These are phyloP conservation scores for Pythium dissimile DNA, from an alignment of 352 stramenopile species.

Conservation along the genomic window DNA sequence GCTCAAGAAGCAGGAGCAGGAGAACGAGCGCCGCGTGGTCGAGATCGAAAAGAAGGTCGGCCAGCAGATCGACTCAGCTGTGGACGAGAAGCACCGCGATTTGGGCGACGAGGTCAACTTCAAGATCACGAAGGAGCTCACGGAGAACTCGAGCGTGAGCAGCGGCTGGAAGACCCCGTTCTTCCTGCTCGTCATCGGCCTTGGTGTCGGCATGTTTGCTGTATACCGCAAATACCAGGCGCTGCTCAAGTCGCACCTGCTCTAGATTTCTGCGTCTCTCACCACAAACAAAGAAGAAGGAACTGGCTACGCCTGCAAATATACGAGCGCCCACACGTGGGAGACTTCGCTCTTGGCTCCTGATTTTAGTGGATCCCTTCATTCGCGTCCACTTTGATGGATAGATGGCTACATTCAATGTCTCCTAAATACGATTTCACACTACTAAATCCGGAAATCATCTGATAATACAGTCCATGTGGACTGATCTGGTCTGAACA, in stretches of 20 bases:
- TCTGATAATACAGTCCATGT: conserved; percentile 22
- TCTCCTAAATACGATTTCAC: no score
- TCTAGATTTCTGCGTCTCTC: conserved; percentile 62
- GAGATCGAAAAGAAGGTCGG: conserved; percentile 66
- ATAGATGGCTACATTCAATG: no score
- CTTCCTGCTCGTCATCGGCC: conserved; percentile 54
- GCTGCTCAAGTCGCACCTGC: conserved; percentile 85
- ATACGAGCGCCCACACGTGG: no score
- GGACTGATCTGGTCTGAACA: conserved; percentile 9
- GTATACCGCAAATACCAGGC: conserved; percentile 85
- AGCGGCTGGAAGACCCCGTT: conserved; percentile 81
- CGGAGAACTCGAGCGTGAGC: conserved; percentile 55
- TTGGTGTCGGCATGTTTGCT: conserved; percentile 43
- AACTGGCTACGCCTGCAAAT: no score
- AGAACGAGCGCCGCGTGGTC: conserved; percentile 70
- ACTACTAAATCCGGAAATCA: conserved; percentile 4
- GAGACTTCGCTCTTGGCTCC: no score
- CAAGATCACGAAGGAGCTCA: conserved; percentile 78
- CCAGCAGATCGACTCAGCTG: conserved; percentile 55
- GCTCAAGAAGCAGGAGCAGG: conserved; percentile 66
- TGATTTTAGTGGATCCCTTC: no score
- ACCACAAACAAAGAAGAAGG: no score
- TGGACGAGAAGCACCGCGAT: conserved; percentile 58
- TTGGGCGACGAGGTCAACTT: conserved; percentile 59
- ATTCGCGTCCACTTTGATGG: no score